Percentiles rank a stretch among this genome's conserved stretches.
Evolutionary conservation across 176 grass and related monocot species (phyloP).

Genomic region (Oryza australiensis): DNA sequence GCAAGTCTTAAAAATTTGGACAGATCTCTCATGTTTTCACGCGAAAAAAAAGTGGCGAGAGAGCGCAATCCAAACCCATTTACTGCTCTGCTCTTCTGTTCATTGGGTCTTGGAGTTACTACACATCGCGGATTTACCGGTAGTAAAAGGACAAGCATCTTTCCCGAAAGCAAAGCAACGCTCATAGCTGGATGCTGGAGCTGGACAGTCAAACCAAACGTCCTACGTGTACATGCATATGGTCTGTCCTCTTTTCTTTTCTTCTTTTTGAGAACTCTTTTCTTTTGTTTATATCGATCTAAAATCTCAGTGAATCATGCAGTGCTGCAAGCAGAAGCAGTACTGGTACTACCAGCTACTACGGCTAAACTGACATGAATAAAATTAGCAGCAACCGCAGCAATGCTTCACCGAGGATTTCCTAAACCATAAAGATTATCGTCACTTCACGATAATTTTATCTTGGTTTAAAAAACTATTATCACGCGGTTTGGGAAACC

Average conservation of each 20-base stretch:
- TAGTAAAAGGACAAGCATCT: neutral
- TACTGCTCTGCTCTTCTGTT: neutral
- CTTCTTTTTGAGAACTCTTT: no score
- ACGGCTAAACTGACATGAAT: neutral
- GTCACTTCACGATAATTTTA: no score
- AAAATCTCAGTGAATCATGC: neutral
- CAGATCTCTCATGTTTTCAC: neutral
- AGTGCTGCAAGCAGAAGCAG: neutral
- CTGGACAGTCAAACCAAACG: neutral
- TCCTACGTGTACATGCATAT: no score
- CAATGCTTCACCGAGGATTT: no score
- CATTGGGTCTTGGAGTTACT: neutral
- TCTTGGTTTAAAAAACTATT: no score
- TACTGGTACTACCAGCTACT: neutral
- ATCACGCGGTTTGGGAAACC: no score
- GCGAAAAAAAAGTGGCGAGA: neutral
- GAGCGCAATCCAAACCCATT: neutral
- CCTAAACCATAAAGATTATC: no score
- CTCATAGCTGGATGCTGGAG: no score
- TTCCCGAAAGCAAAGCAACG: neutral
- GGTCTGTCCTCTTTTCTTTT: no score
- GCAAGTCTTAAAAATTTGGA: no score
- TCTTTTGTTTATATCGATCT: neutral
- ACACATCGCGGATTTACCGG: neutral
- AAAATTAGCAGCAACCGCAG: neutral